Base-by-base conservation (phyloP, 2,329 filamentous ascomycete genomes). In the Aspergillus floridensis region DNA sequence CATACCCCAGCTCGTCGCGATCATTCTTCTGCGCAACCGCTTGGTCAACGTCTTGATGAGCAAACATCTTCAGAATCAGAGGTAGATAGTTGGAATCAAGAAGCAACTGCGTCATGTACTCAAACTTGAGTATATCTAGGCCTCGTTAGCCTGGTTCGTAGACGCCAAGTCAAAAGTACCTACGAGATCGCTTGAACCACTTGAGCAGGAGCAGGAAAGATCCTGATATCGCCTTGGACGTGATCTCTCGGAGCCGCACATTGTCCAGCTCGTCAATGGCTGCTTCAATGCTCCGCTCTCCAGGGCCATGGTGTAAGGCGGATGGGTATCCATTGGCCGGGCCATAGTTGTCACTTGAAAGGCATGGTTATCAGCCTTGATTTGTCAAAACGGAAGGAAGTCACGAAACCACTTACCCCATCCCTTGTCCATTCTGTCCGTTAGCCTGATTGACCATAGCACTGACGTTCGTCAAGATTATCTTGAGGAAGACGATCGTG, bases 71-170 rank as follows among this genome's bases (percentile, higher is more conserved):
- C 32, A 99, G 80, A 24, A 96, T 89, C 31, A 99, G 81, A 0
- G 93, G 93, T 6, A 99, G 83, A 73, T 97, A 99, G 74, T 96
- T 98, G 4, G 92, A 95, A 75, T 99, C 95, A 29, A 99, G 83
- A 11, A 99, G 80, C 2, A 99, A 84, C 71, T 99, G 95, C 0
- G 92, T 93, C 70, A 99, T 80, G 70, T 97, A 98, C 76, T 99
- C 95, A 66, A 95, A 97, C 72, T 97, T 96, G 65, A 99, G 80
- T 29, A 98, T 85, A 72, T 99, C 92, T 96, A 51, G 5, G 4
- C 49, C 4, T 21, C 14, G 50, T 68, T 58, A 72, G 61, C 22
- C 0, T 26, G 16, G 1, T 26, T 29, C 19, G 8, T 47, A 38
- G 14, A 10, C 4, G 44, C 19, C 14, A 22, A 29, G 14, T 32